Evolutionary conservation across 139 green algal species (phyloP), one percentile per base, ranked within the genome.

Genomic region (Chloropicon primus): DNA sequence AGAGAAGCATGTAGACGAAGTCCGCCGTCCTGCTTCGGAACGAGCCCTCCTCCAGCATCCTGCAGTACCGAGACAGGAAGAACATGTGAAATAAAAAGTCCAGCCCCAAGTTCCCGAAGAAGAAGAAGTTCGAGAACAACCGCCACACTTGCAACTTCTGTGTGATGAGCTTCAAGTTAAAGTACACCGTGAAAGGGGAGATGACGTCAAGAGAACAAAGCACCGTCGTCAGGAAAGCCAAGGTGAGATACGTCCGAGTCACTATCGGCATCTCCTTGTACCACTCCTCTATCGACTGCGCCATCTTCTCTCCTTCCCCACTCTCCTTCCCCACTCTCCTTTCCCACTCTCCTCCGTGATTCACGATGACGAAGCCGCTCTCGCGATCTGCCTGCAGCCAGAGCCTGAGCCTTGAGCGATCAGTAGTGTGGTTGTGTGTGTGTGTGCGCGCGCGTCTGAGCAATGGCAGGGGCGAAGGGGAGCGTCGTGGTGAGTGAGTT

Each of bases 41-140:
- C 3, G 88, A 94, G 26, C 88, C 87, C 82, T 99, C 96, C 78
- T 99, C 96, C 54, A 99, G 81, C 0, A 91, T 85, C 81, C 96
- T 96, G 85, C 85, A 94, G 87, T 99, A 99, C 77, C 95, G 93
- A 22, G 96, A 80, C 2, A 99, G 86, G 84, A 99, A 99, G 87
- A 98, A 99, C 92, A 99, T 98, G 88, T 99, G 96, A 83, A 99
- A 98, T 3, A 99, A 84, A 80, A 98, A 99, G 80, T 99, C 96
- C 25, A 99, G 75, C 21, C 92, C 92, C 24, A 99, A 78, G 71
- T 83, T 89, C 10, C 96, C 96, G 83, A 98, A 99, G 79, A 94
- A 99, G 78, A 98, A 94, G 76, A 99, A 99, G 75, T 97, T 98
- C 5, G 96, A 98, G 22, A 98, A 28, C 1, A 99, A 81, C 10